A percentile compares a stretch with the other conserved stretches of the same genome.
These are phyloP conservation scores for Piromyces finnis DNA, from an alignment of 192 early-diverging fungal genomes.

Conservation along the genomic window DNA sequence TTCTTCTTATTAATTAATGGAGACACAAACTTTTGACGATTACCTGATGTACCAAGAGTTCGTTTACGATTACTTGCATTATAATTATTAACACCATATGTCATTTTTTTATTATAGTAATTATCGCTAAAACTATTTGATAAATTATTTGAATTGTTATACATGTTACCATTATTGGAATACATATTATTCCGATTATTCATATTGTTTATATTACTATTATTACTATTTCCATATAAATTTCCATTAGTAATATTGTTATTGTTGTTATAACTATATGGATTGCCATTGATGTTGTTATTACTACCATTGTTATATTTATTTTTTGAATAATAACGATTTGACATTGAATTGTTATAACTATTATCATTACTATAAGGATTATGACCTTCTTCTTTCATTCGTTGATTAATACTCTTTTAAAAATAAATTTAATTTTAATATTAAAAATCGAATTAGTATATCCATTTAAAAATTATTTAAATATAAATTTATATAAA, in stretches of 20 bases:
- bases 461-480: no score
- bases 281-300: background rate
- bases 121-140: background rate
- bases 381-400: background rate
- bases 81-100: background rate
- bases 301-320: background rate
- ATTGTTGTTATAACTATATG: background rate
- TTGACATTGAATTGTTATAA: background rate
- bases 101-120: background rate
- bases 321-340: background rate
- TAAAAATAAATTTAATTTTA: no score
- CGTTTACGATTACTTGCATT: background rate
- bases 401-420: background rate
- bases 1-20: constrained; percentile 10
- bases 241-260: background rate
- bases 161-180: background rate
- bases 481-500: background rate
- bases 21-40: constrained; percentile 23
- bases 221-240: background rate
- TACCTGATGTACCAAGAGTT: background rate
- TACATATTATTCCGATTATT: background rate
- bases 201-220: background rate
- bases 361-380: background rate
- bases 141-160: background rate
- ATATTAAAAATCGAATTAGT: no score